Percentiles rank a stretch among this genome's conserved stretches.
Evolutionary conservation across 495 filamentous ascomycete species (phyloP).

Genomic region (Talaromyces borbonicus): DNA sequence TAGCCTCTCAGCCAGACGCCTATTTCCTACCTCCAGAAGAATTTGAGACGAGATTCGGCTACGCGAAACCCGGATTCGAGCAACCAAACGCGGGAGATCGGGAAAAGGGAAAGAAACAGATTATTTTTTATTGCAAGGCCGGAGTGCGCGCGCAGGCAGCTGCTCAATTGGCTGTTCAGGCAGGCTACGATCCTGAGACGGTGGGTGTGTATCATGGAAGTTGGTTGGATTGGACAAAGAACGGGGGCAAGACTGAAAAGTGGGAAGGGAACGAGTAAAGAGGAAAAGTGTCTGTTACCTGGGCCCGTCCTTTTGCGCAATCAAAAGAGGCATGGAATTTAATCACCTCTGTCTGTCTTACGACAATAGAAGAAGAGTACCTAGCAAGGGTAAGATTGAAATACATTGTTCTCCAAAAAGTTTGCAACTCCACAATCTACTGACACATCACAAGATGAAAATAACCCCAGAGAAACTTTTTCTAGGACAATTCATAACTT

Average conservation of each 20-base stretch:
- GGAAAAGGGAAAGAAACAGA: constrained; percentile 31
- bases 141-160: constrained; percentile 75
- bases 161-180: constrained; percentile 66
- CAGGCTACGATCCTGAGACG: constrained; percentile 60
- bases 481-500: too few relatives aligned
- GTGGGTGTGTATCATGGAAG: constrained; percentile 80
- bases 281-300: too few relatives aligned
- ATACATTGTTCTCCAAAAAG: constrained; percentile 2
- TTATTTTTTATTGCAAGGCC: constrained; percentile 90
- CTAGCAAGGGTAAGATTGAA: background rate
- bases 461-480: background rate
- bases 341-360: too few relatives aligned
- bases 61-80: constrained; percentile 28
- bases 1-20: constrained; percentile 66
- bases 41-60: constrained; percentile 50
- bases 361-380: too few relatives aligned
- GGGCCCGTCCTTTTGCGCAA: too few relatives aligned
- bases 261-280: constrained; percentile 29
- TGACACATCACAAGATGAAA: background rate
- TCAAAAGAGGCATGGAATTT: too few relatives aligned
- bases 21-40: constrained; percentile 64
- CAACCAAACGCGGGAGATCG: constrained; percentile 8
- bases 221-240: constrained; percentile 79
- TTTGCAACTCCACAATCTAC: background rate
- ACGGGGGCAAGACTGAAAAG: constrained; percentile 51